phyloP scores from a whole-genome alignment of 345 rosid genomes.

The Salix dunnii region DNA sequence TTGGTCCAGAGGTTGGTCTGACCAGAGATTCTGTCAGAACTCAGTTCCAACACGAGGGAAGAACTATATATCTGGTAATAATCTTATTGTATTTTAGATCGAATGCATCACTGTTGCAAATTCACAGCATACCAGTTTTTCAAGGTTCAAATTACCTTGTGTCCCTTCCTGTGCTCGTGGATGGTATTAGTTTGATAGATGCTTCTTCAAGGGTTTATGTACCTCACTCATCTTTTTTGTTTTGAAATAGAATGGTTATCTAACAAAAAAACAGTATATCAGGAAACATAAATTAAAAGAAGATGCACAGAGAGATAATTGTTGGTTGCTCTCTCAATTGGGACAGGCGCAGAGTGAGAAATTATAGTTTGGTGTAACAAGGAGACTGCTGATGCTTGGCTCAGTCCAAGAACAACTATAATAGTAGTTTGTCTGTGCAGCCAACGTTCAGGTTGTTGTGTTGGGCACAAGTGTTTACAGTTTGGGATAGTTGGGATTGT shows the following conservation, averaged over 20 bases:
- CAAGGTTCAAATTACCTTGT: neutral
- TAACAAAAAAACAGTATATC: no score
- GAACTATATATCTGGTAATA: conserved; percentile 76
- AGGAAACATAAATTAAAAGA: no score
- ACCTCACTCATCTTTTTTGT: no score
- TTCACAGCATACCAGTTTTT: neutral
- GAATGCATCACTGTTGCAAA: neutral
- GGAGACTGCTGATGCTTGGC: neutral
- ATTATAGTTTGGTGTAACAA: neutral
- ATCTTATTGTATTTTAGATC: neutral
- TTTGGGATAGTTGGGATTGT: neutral
- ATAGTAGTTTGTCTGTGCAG: no score
- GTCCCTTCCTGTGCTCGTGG: no score
- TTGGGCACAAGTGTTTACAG: neutral
- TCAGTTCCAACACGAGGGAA: conserved; percentile 70
- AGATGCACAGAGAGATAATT: no score
- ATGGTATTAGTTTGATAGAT: no score
- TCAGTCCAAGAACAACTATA: neutral
- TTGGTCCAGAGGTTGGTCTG: conserved; percentile 96
- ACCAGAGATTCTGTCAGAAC: conserved; percentile 94
- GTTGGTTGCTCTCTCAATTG: no score
- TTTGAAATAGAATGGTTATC: no score
- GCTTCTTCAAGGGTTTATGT: no score
- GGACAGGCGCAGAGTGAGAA: neutral
- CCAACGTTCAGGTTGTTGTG: neutral